Conservation (phyloP, 75 land plant species). For the Ceratopteris richardii region DNA sequence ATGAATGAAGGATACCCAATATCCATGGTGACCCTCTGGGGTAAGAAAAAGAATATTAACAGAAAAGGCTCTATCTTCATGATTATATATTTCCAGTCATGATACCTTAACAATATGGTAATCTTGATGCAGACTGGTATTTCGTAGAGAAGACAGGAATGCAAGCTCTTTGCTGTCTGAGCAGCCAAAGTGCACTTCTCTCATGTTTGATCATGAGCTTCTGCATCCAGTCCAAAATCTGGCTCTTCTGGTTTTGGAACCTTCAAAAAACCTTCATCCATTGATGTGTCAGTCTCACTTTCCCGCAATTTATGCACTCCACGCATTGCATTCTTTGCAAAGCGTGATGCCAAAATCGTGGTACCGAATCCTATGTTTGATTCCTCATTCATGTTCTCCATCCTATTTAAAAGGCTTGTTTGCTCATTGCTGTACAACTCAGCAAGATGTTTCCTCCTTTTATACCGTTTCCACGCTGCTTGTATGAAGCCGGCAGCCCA, state of each 20-base stretch:
- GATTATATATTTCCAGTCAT: too few species aligned
- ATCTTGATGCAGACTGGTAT: too few species aligned
- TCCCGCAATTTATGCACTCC: constrained; percentile 51
- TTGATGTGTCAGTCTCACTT: constrained; percentile 10
- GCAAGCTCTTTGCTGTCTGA: too few species aligned
- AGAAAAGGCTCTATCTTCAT: too few species aligned
- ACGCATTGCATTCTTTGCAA: constrained; percentile 68
- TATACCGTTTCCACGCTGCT: constrained; percentile 61
- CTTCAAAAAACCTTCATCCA: constrained; percentile 12
- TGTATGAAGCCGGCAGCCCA: constrained; percentile 80
- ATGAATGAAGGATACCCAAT: too few species aligned
- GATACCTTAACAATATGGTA: too few species aligned
- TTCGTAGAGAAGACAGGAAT: too few species aligned
- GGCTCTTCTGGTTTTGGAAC: constrained; percentile 65
- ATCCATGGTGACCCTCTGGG: too few species aligned
- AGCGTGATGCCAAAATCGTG: constrained; percentile 54
- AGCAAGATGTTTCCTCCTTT: constrained; percentile 25
- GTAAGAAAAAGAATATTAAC: too few species aligned
- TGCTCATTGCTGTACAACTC: background rate
- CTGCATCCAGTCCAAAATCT: constrained; percentile 39
- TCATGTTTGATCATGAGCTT: background rate
- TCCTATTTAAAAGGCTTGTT: background rate
- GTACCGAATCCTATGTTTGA: constrained; percentile 35
- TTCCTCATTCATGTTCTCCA: background rate
- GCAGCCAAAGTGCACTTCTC: too few species aligned